These are phyloP conservation scores for Thelonectria discophora DNA, from an alignment of 2,329 filamentous ascomycete species.

Conservation along the genomic window DNA sequence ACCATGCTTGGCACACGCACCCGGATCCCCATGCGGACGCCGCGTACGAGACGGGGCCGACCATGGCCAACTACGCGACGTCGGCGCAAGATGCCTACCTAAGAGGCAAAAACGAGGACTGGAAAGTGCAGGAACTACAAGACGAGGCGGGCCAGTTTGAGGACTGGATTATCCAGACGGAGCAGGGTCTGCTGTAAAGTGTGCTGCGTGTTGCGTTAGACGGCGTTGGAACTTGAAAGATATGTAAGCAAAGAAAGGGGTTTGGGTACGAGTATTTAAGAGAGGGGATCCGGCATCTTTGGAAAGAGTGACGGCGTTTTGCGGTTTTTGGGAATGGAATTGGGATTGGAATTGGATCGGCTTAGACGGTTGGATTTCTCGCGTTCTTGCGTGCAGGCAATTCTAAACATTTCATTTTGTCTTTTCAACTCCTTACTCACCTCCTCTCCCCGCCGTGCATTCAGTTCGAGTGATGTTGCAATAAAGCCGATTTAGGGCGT, in stretches of 20 bases:
- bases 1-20: constrained; percentile 24
- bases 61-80: constrained; percentile 21
- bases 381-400: background rate
- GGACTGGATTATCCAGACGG: constrained; percentile 46
- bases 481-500: background rate
- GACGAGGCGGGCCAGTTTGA: constrained; percentile 45
- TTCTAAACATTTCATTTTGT: background rate
- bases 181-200: constrained; percentile 33
- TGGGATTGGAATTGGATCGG: constrained; percentile 9
- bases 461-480: background rate
- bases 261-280: background rate
- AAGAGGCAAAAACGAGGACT: constrained; percentile 46
- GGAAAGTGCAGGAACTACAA: constrained; percentile 47
- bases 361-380: background rate
- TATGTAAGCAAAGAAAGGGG: background rate
- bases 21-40: constrained; percentile 25
- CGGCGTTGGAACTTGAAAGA: background rate
- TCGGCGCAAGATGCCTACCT: constrained; percentile 44
- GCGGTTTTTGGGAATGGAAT: background rate
- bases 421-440: background rate
- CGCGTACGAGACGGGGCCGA: constrained; percentile 21
- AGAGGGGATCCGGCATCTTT: background rate
- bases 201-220: too few relatives aligned
- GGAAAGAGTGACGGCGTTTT: too few relatives aligned
- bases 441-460: background rate